A percentile compares a stretch with the other conserved stretches of the same genome.
Conservation (phyloP, 768 basidiomycete species). For the Russula sp. region DNA sequence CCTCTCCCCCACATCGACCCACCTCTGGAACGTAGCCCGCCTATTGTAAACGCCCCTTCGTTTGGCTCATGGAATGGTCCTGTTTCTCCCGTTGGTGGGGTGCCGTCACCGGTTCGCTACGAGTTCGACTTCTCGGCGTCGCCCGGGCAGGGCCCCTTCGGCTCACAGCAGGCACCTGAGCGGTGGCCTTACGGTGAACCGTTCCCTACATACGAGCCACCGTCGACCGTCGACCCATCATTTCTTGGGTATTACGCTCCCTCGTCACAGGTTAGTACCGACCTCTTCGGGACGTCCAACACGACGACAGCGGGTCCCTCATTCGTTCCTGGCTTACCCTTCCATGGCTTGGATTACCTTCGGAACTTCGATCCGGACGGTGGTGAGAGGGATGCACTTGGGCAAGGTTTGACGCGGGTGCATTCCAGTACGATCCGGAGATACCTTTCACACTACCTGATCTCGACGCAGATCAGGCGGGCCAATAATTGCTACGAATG, state of each 20-base stretch:
- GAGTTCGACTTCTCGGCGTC: conserved; percentile 28
- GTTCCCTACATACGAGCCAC: conserved; percentile 24
- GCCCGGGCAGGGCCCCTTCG: conserved; percentile 19
- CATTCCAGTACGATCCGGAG: conserved; percentile 76
- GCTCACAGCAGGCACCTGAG: conserved; percentile 8
- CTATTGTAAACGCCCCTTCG: conserved; percentile 44
- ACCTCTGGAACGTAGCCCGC: conserved; percentile 56
- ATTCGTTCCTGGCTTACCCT: conserved; percentile 76
- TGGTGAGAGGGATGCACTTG: conserved; percentile 44
- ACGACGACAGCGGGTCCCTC: conserved; percentile 57
- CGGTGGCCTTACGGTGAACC: conserved; percentile 25
- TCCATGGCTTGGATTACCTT: conserved; percentile 80
- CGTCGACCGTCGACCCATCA: conserved; percentile 29
- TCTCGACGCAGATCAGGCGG: conserved; percentile 23
- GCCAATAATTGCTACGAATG: conserved; percentile 9
- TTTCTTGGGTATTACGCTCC: conserved; percentile 25
- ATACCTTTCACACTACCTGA: conserved; percentile 61
- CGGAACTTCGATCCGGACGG: conserved; percentile 65
- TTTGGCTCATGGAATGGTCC: conserved; percentile 33
- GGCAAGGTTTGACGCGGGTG: conserved; percentile 65
- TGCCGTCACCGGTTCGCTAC: conserved; percentile 25
- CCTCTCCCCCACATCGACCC: conserved; percentile 51
- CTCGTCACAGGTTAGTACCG: conserved; percentile 14
- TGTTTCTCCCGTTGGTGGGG: conserved; percentile 22
- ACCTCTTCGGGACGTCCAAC: conserved; percentile 40